Evolutionary conservation across 2,329 filamentous ascomycete genomes (phyloP), one percentile per base, ranked within the genome.

Genomic region (Pyrenochaeta sp.): DNA sequence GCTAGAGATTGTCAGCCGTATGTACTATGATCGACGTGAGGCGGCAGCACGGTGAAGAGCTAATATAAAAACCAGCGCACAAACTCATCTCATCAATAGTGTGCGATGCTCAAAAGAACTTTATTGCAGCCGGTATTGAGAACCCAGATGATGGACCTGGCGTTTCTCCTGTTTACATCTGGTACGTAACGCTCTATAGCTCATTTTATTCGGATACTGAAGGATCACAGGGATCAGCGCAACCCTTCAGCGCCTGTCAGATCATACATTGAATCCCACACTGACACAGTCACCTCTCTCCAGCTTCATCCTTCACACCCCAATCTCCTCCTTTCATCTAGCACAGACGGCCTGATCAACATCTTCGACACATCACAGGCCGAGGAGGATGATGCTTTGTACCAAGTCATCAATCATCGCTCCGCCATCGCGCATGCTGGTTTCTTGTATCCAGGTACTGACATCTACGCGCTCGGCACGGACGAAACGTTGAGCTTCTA

Each of bases 401-500:
- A 90, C 53, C 89, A 92, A 75, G 90, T 91, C 11, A 87, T 93
- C 72, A 94, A 94, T 74, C 89, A 91, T 69, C 83, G 85, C 32
- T 85, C 87, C 30, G 91, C 90, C 0, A 85, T 94, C 59, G 90
- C 92, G 72, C 88, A 86, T 61, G 87, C 90, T 12, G 88, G 87
- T 4, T 93, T 92, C 76, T 78, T 94, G 49, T 85, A 80, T 41
- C 68, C 69, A 0, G 58, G 56, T 33, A 74, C 69, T 2, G 68
- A 74, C 33, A 83, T 92, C 29, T 91, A 87, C 59, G 89, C 89
- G 3, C 77, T 93, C 9, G 91, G 89, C 0, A 90, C 92, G 53
- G 91, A 94, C 70, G 91, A 95, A 78, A 87, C 86, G 53, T 84
- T 92, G 58, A 87, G 89, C 15, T 82, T 92, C 51, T 92, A 92